phyloP scores from a whole-genome alignment of 805 yeast genomes.

The Tetrapisispora nanseiensis region DNA sequence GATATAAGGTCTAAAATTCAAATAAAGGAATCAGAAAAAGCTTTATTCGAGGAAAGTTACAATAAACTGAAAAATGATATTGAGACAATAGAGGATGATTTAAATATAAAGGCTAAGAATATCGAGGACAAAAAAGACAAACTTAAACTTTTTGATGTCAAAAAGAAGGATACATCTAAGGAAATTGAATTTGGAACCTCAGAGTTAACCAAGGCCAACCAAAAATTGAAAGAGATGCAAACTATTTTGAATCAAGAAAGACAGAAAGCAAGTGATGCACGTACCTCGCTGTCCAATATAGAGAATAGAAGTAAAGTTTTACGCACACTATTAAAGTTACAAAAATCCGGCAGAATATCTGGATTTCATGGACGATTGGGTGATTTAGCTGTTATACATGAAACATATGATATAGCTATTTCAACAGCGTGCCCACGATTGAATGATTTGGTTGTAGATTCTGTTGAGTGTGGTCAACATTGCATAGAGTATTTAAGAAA shows the following conservation, averaged over 20 bases:
- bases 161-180: slow-evolving; percentile 38
- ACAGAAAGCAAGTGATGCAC: slow-evolving; percentile 59
- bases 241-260: slow-evolving; percentile 43
- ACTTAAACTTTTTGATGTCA: slow-evolving; percentile 37
- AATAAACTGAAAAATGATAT: slow-evolving; percentile 37
- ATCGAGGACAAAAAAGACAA: slow-evolving; percentile 43
- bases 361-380: slow-evolving; percentile 92
- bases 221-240: slow-evolving; percentile 45
- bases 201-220: slow-evolving; percentile 43
- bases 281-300: slow-evolving; percentile 42
- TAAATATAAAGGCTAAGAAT: slow-evolving; percentile 37
- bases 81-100: slow-evolving; percentile 34
- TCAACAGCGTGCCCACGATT: slow-evolving; percentile 90
- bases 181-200: slow-evolving; percentile 51
- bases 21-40: slow-evolving; percentile 56
- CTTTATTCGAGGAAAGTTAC: slow-evolving; percentile 42
- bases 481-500: slow-evolving; percentile 78
- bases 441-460: slow-evolving; percentile 88
- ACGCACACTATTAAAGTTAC: slow-evolving; percentile 54
- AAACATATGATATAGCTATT: slow-evolving; percentile 81
- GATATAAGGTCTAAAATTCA: slow-evolving; percentile 54
- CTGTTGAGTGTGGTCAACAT: slow-evolving; percentile 57
- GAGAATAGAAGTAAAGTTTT: slow-evolving; percentile 70
- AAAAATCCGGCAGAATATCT: slow-evolving; percentile 67
- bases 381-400: slow-evolving; percentile 84